Base-by-base conservation (phyloP, 345 rosid species). In the Syzygium jambos region DNA sequence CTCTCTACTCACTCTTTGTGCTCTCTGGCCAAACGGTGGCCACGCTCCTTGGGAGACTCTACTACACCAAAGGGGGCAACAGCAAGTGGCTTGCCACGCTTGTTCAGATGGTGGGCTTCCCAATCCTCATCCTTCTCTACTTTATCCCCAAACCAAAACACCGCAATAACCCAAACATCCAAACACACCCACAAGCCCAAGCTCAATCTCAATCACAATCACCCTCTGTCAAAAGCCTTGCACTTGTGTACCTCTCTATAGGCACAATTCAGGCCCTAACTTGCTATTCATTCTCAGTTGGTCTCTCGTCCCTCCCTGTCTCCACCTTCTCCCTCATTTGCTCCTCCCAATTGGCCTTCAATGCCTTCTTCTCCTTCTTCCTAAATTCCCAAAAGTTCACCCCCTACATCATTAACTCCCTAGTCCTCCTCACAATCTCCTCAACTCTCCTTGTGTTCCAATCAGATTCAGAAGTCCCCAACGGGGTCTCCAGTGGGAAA, bases 271-370 rank as follows among this genome's bases (percentile, higher is more conserved):
- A 51, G 77, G 90, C 90, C 8, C 43, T 51, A 23, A 27, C 30
- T 63, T 86, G 88, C 87, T n/a, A 88, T 80, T 30, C 92, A 54
- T 92, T 88, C 87, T 90, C 94, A 1, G 23, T 91, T 13, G 94
- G 94, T 12, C 87, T 92, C 14, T 13, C 77, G 41, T 90, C 90
- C 68, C 93, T 93, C 63, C 94, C 94, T 1, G 91, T 94, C 34
- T 92, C 94, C 5, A 93, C 94, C 12, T 89, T 52, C 56, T 86
- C 93, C 16, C 87, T 94, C 21, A 63, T 92, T 9, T 90, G 91
- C n/a, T 91, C 94, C 29, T 88, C 92, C 23, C 93, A 93, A 27
- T 54, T 91, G 84, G 93, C 89, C 56, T 92, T 94, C 88, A 94
- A 90, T 86, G 90, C 92, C 61, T 83, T 92, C 16, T 93, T 94